Conservation (phyloP, 352 stramenopile species). For the Phytopythium sindhum region DNA sequence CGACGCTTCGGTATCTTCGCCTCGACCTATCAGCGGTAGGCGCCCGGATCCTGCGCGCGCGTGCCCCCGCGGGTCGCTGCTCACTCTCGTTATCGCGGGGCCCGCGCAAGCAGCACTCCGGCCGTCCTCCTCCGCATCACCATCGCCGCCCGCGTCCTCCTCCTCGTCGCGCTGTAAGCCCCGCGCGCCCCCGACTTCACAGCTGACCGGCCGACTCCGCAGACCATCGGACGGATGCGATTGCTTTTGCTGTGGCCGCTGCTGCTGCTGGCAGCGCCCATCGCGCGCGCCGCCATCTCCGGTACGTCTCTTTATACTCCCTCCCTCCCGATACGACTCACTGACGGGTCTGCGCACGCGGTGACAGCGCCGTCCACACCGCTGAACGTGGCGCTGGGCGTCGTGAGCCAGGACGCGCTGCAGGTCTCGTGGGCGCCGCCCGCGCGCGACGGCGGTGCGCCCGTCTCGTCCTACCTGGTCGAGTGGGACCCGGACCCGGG, state of each 20-base stretch:
- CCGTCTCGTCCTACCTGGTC: slow-evolving; percentile 77
- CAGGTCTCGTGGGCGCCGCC: slow-evolving; percentile 74
- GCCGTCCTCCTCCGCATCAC: too few relatives aligned
- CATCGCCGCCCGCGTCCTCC: too few relatives aligned
- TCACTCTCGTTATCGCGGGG: too few relatives aligned
- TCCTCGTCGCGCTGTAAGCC: not conserved
- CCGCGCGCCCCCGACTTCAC: not conserved
- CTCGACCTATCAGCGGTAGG: not conserved
- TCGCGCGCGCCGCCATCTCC: slow-evolving; percentile 6
- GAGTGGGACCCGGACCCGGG: slow-evolving; percentile 92
- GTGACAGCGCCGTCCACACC: slow-evolving; percentile 36
- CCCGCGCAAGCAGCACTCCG: too few relatives aligned
- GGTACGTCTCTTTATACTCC: not conserved
- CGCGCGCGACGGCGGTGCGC: slow-evolving; percentile 61
- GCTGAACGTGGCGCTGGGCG: slow-evolving; percentile 58
- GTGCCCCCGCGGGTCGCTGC: not conserved
- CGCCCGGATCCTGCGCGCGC: not conserved
- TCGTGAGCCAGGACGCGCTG: slow-evolving; percentile 72
- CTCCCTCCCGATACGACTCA: not conserved
- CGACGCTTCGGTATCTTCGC: not conserved
- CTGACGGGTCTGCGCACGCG: not conserved
- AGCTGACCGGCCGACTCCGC: not conserved
- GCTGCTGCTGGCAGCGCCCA: not conserved
- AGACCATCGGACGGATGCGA: not conserved
- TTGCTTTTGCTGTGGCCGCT: not conserved